phyloP scores from a whole-genome alignment of 257 asterid species.

The Solanum pennellii region DNA sequence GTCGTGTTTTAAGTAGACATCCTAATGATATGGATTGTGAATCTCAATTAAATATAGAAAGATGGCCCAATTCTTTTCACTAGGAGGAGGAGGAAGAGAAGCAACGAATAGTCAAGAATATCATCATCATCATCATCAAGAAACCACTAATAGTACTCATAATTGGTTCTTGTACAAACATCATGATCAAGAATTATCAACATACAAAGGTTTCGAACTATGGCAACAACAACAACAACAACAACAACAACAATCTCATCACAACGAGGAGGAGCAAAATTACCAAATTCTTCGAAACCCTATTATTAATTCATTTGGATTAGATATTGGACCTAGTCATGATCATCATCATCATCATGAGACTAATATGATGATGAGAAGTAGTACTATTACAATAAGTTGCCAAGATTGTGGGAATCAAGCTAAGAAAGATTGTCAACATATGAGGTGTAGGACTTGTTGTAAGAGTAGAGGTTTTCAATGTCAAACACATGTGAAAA shows the following conservation, averaged over 20 bases:
- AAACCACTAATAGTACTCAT: neutral
- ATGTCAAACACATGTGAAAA: constrained; percentile 50
- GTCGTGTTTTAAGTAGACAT: neutral
- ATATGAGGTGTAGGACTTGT: constrained; percentile 54
- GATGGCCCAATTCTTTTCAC: constrained; percentile 1
- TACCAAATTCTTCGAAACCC: neutral
- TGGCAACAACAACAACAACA: neutral
- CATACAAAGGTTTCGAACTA: neutral
- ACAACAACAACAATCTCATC: neutral
- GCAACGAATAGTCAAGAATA: neutral
- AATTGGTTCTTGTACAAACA: neutral
- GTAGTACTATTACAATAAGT: constrained; percentile 6
- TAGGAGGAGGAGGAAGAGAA: neutral
- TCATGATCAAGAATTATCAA: neutral
- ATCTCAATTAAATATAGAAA: neutral
- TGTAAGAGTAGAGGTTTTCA: constrained; percentile 54
- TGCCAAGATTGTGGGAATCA: constrained; percentile 69
- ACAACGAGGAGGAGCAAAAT: neutral
- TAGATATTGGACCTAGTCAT: neutral
- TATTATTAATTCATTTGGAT: neutral
- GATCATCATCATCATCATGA: neutral
- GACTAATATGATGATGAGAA: constrained; percentile 12
- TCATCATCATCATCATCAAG: neutral
- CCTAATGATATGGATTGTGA: neutral
- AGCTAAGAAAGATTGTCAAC: constrained; percentile 52